Evolutionary conservation across 1,139 yeast genomes (phyloP).

Genomic region (Yamadazyma membranifaciens): DNA sequence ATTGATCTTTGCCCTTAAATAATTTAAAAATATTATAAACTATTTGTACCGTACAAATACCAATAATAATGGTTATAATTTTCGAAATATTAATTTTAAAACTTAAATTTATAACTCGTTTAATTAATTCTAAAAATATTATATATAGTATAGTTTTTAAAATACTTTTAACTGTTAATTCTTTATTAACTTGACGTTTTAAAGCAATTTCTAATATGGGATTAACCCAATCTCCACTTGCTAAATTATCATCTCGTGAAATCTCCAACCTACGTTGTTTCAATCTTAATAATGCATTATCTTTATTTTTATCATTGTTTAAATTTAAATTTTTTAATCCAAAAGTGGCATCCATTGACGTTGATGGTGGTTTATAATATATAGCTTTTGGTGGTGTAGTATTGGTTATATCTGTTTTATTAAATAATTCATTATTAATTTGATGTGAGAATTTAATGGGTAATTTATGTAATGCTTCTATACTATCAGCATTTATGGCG

Average conservation of each 20-base stretch:
- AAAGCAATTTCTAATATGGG: conserved; percentile 40
- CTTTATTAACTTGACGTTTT: conserved; percentile 33
- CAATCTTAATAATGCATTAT: conserved; percentile 13
- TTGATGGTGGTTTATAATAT: conserved; percentile 37
- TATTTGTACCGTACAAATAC: conserved; percentile 8
- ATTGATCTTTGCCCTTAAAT: conserved; percentile 36
- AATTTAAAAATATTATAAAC: conserved; percentile 20
- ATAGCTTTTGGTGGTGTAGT: conserved; percentile 22
- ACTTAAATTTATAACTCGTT: conserved; percentile 5
- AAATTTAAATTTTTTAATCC: conserved; percentile 22
- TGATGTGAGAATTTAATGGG: not conserved
- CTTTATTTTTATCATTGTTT: too few species aligned
- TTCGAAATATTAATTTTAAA: conserved; percentile 9
- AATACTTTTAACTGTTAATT: conserved; percentile 23
- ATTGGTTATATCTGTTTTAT: conserved; percentile 1
- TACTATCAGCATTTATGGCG: too few species aligned
- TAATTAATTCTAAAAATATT: conserved; percentile 4
- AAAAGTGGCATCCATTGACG: conserved; percentile 26
- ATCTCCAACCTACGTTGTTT: conserved; percentile 2
- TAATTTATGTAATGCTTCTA: conserved; percentile 1
- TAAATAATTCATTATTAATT: not conserved
- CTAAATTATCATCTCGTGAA: conserved; percentile 8
- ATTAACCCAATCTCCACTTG: conserved; percentile 43
- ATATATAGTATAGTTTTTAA: conserved; percentile 19
- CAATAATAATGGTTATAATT: conserved; percentile 8